These are phyloP conservation scores for Nidula microcarpa DNA, from an alignment of 768 basidiomycete genomes.

Conservation along the genomic window DNA sequence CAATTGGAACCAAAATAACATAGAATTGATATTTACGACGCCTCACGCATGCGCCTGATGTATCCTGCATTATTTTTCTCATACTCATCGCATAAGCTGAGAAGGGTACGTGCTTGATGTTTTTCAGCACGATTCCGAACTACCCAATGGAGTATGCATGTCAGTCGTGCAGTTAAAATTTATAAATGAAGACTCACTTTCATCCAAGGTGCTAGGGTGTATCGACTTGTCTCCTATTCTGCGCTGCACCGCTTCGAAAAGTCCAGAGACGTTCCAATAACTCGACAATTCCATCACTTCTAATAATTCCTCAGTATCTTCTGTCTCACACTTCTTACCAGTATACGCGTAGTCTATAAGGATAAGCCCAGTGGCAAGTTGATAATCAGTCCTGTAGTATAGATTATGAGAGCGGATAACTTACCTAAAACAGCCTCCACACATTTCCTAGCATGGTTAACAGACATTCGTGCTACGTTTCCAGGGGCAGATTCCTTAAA, in stretches of 20 bases:
- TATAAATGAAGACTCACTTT: conserved; percentile 15
- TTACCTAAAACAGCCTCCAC: not conserved
- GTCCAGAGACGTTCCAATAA: conserved; percentile 18
- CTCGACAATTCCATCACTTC: conserved; percentile 21
- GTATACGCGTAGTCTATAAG: conserved; percentile 29
- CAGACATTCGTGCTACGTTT: conserved; percentile 6
- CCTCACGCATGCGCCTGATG: too few relatives aligned
- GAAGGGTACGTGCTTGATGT: too few relatives aligned
- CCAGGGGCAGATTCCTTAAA: conserved; percentile 2
- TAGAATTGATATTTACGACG: too few relatives aligned
- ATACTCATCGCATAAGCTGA: too few relatives aligned
- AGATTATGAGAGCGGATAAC: not conserved
- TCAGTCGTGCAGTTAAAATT: too few relatives aligned
- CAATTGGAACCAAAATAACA: too few relatives aligned
- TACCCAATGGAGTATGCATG: too few relatives aligned
- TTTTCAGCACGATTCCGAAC: too few relatives aligned
- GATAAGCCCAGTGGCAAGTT: not conserved
- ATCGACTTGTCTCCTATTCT: conserved; percentile 22
- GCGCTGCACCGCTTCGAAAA: conserved; percentile 21
- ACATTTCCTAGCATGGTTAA: not conserved
- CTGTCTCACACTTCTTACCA: conserved; percentile 4
- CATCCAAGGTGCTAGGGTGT: conserved; percentile 19
- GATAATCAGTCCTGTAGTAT: not conserved
- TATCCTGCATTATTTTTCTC: too few relatives aligned
- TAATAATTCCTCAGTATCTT: conserved; percentile 13